phyloP scores from a whole-genome alignment of 2,329 filamentous ascomycete genomes.

The Furcasterigmium sp. region DNA sequence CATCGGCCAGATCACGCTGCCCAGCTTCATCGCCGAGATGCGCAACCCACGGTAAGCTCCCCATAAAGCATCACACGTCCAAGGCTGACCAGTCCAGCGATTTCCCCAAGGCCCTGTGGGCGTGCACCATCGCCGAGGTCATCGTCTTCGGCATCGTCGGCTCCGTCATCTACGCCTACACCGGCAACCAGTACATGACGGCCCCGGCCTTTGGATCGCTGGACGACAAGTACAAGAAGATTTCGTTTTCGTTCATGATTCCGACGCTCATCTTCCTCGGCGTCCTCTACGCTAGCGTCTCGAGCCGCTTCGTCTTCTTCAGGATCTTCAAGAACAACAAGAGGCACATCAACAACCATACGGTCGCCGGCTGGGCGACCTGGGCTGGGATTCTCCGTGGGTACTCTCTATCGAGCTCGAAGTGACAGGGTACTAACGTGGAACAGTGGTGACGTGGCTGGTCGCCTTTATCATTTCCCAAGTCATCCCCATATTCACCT shows the following conservation, averaged over 20 bases:
- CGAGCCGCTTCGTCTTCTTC: slow-evolving; percentile 88
- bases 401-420: slow-evolving; percentile 17
- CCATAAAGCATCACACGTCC: no score
- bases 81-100: slow-evolving; percentile 42
- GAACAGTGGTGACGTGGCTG: slow-evolving; percentile 64
- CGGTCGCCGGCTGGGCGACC: slow-evolving; percentile 69
- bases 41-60: slow-evolving; percentile 46
- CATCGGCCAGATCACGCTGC: slow-evolving; percentile 90
- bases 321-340: slow-evolving; percentile 70
- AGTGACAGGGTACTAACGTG: not conserved
- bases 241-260: slow-evolving; percentile 92
- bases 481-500: slow-evolving; percentile 89
- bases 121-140: slow-evolving; percentile 82
- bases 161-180: slow-evolving; percentile 77
- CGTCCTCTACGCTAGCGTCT: slow-evolving; percentile 85
- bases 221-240: slow-evolving; percentile 74
- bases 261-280: slow-evolving; percentile 90
- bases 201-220: slow-evolving; percentile 84
- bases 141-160: slow-evolving; percentile 83
- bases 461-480: slow-evolving; percentile 88
- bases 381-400: slow-evolving; percentile 69
- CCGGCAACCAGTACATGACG: slow-evolving; percentile 84
- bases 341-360: slow-evolving; percentile 75
- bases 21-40: slow-evolving; percentile 96
- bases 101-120: slow-evolving; percentile 90